phyloP scores from a whole-genome alignment of 1,284 basidiomycete genomes.

The Gastroboletus turbinatus region DNA sequence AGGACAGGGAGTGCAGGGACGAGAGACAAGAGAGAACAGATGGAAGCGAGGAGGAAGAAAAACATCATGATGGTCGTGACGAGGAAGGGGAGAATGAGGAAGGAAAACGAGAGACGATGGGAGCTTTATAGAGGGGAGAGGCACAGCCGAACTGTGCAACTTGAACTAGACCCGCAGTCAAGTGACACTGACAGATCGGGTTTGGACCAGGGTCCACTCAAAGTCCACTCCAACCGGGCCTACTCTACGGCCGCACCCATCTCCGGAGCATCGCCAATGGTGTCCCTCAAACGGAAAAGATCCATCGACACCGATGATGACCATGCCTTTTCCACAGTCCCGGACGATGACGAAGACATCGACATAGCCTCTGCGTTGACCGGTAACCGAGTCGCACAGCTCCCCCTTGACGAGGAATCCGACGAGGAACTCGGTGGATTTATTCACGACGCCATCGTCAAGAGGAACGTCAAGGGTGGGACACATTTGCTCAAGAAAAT shows the following conservation, averaged over 20 bases:
- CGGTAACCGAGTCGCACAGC: background rate
- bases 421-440: conserved; percentile 60
- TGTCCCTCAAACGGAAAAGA: conserved; percentile 38
- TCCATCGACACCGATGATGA: conserved; percentile 12
- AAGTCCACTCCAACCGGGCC: background rate
- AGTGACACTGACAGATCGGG: conserved; percentile 1
- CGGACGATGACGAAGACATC: conserved; percentile 48
- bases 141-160: conserved; percentile 11
- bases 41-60: conserved; percentile 14
- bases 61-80: conserved; percentile 23
- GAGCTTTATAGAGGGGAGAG: conserved; percentile 15
- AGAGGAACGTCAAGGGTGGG: conserved; percentile 66
- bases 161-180: background rate
- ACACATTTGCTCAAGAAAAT: conserved; percentile 69
- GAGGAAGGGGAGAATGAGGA: background rate
- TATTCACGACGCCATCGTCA: conserved; percentile 63
- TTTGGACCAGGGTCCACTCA: background rate
- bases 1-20: conserved; percentile 29
- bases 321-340: background rate
- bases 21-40: conserved; percentile 24
- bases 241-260: background rate
- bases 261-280: conserved; percentile 30
- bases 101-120: background rate
- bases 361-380: conserved; percentile 51
- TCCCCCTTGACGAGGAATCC: conserved; percentile 23